phyloP scores from a whole-genome alignment of 257 asterid genomes.

The Salvia miltiorrhiza region DNA sequence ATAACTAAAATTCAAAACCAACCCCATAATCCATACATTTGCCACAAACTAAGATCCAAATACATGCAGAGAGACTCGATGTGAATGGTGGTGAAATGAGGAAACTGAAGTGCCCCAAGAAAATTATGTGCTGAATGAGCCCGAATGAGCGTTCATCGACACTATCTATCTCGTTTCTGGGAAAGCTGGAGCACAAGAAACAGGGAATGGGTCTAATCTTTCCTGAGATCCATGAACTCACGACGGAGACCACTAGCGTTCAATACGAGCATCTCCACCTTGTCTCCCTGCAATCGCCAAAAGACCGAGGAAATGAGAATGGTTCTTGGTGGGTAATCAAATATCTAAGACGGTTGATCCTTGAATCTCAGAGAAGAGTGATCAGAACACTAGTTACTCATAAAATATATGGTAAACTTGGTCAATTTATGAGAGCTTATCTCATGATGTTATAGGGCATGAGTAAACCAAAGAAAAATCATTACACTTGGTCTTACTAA shows the following conservation, averaged over 20 bases:
- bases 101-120: neutral
- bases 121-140: neutral
- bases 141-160: neutral
- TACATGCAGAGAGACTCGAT: neutral
- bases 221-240: conserved; percentile 68
- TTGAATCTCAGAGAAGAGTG: neutral
- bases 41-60: neutral
- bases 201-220: conserved; percentile 39
- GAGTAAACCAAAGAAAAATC: neutral
- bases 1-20: neutral
- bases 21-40: neutral
- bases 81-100: neutral
- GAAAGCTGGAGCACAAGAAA: conserved; percentile 7
- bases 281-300: conserved; percentile 59
- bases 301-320: neutral
- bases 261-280: conserved; percentile 59
- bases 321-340: neutral
- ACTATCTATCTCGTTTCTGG: neutral
- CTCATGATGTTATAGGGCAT: neutral
- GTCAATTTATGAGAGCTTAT: neutral
- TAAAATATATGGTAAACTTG: too few species aligned
- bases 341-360: neutral
- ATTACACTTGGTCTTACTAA: conserved; percentile 29
- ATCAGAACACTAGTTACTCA: neutral
- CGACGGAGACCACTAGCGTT: conserved; percentile 60